Base-by-base conservation (phyloP, 2,329 filamentous ascomycete genomes). In the Incumbomyces lentus region DNA sequence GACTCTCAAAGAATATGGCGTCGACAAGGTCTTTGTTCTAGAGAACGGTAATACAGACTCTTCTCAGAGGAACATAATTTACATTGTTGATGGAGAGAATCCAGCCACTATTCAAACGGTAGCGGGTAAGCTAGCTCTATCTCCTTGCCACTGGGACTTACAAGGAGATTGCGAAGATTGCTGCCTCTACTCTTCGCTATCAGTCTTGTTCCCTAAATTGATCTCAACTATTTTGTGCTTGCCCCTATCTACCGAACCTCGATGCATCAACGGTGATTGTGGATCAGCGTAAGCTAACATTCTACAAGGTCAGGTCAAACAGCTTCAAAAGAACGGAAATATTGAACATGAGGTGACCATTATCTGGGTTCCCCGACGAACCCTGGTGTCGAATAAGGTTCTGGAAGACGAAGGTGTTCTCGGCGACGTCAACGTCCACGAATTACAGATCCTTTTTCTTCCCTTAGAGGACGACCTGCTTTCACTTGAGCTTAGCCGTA, bases 11-110 rank as follows among this genome's bases (percentile, higher is more conserved):
- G 92, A 98, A 61, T 95, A 96, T 69, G 93, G 93, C 26, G 89
- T 98, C 56, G 89, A 96, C 66, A 94, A 94, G 66, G 86, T 95
- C 56, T 98, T 96, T 72, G 84, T 95, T 61, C 74, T 98, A 39
- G 92, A 98, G 66, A 96, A 95, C 67, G 79, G 84, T 61, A 96
- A 98, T 67, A 82, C 88, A 64, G 90, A 96, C 66, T 85, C 87
- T 14, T 93, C 84, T 60, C 92, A 96, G 69, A 82, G 86, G 61
- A 98, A 95, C 73, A 80, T 98, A 52, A 78, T 98, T 55, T 98
- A 96, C 68, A 78, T 98, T 56, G 85, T 88, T 14, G 78, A 89
- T 60, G 90, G 88, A 52, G 92, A 96, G 68, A 90, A 86, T 64
- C 82, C 85, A 47, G 84, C 78, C 54, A 84, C 92, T 61, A 83